Evolutionary conservation across 2,329 filamentous ascomycete genomes (phyloP).

Genomic region (Botrytis aclada): DNA sequence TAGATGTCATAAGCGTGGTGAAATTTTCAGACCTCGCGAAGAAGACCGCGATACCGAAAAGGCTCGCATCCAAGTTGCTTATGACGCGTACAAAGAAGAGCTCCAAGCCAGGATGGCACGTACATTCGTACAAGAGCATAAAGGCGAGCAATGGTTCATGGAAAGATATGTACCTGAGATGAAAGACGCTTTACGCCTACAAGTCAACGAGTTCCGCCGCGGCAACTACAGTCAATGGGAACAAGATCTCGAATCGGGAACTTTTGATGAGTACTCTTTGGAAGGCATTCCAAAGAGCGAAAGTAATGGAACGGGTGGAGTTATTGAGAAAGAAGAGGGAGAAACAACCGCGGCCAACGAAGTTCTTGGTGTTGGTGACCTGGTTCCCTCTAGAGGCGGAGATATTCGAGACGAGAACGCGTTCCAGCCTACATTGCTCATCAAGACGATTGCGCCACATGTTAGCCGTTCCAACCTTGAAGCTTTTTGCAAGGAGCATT

Average conservation of each 20-base stretch:
- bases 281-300: slow-evolving; percentile 94
- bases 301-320: slow-evolving; percentile 78
- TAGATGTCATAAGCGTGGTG: slow-evolving; percentile 65
- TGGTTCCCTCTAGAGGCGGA: slow-evolving; percentile 77
- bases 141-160: slow-evolving; percentile 95
- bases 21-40: slow-evolving; percentile 61
- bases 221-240: slow-evolving; percentile 84
- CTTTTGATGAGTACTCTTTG: slow-evolving; percentile 91
- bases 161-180: slow-evolving; percentile 89
- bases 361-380: slow-evolving; percentile 85
- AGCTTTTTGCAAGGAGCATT: slow-evolving; percentile 88
- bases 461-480: slow-evolving; percentile 93
- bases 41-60: slow-evolving; percentile 79
- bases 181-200: slow-evolving; percentile 68
- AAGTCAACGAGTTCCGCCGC: slow-evolving; percentile 76
- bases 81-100: slow-evolving; percentile 66
- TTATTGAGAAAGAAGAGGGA: slow-evolving; percentile 92
- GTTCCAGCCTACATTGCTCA: slow-evolving; percentile 85
- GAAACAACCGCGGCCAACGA: slow-evolving; percentile 90
- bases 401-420: slow-evolving; percentile 88
- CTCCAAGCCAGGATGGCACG: slow-evolving; percentile 78
- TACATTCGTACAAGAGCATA: slow-evolving; percentile 86
- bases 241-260: slow-evolving; percentile 76
- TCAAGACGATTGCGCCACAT: slow-evolving; percentile 96
- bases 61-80: slow-evolving; percentile 69